phyloP scores from a whole-genome alignment of 768 basidiomycete genomes.

The Coprinopsis sp. region DNA sequence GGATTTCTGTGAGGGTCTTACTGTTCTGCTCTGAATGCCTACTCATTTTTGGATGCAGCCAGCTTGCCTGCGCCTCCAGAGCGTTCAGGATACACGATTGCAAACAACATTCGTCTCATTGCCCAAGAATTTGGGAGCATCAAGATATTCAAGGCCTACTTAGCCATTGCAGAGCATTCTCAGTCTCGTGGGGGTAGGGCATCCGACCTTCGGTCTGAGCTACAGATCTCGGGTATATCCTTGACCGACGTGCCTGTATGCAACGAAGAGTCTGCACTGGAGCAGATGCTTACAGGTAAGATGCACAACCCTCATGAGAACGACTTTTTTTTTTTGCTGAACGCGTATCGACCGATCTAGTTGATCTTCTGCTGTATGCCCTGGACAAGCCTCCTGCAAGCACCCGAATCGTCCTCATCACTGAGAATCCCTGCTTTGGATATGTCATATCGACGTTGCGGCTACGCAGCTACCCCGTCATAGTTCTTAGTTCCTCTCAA shows the following conservation, averaged over 20 bases:
- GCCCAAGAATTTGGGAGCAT: slow-evolving; percentile 25
- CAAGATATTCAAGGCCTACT: slow-evolving; percentile 28
- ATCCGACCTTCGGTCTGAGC: slow-evolving; percentile 20
- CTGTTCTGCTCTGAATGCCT: not conserved
- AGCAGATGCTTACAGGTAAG: slow-evolving; percentile 26
- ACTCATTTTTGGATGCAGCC: slow-evolving; percentile 16
- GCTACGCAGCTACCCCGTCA: slow-evolving; percentile 32
- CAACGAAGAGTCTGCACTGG: slow-evolving; percentile 14
- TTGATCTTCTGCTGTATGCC: slow-evolving; percentile 26
- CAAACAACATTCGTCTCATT: slow-evolving; percentile 22
- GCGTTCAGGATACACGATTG: slow-evolving; percentile 23
- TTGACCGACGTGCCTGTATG: slow-evolving; percentile 27
- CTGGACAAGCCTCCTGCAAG: slow-evolving; percentile 41
- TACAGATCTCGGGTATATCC: slow-evolving; percentile 27
- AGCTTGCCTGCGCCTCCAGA: slow-evolving; percentile 25
- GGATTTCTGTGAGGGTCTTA: slow-evolving; percentile 20
- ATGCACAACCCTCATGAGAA: slow-evolving; percentile 4
- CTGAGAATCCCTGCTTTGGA: slow-evolving; percentile 40
- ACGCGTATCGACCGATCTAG: slow-evolving; percentile 7
- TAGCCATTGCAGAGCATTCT: slow-evolving; percentile 21
- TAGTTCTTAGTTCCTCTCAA: slow-evolving; percentile 40
- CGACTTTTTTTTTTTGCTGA: not conserved
- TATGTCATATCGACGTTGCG: slow-evolving; percentile 40
- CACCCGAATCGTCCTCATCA: slow-evolving; percentile 40
- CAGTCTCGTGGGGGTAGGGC: slow-evolving; percentile 1